These are phyloP conservation scores for Talaromyces pinophilus DNA, from an alignment of 2,329 filamentous ascomycete genomes.

Conservation along the genomic window DNA sequence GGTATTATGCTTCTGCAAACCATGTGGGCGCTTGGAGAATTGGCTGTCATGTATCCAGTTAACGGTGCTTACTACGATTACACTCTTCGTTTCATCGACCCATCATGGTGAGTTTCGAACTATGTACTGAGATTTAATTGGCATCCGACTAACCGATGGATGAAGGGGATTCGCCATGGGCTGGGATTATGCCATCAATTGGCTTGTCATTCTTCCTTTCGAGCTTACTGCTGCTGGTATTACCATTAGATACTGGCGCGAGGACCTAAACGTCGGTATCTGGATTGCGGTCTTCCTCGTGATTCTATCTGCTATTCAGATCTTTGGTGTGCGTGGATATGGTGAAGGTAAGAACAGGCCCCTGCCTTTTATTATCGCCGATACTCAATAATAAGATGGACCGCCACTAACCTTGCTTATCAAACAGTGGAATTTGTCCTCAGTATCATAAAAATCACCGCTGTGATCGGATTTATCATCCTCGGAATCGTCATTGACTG, in stretches of 20 bases:
- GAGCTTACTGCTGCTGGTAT: slow-evolving; percentile 66
- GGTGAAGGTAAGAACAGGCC: slow-evolving; percentile 28
- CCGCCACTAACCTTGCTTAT: background rate
- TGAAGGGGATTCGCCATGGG: slow-evolving; percentile 50
- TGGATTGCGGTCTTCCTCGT: slow-evolving; percentile 61
- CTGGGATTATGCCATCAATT: slow-evolving; percentile 72
- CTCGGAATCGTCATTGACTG: slow-evolving; percentile 68
- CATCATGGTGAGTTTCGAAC: slow-evolving; percentile 48
- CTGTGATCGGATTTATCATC: slow-evolving; percentile 67
- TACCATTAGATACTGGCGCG: slow-evolving; percentile 57
- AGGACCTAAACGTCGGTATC: slow-evolving; percentile 54
- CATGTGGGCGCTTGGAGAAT: slow-evolving; percentile 61
- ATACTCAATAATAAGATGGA: background rate
- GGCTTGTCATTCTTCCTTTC: slow-evolving; percentile 77
- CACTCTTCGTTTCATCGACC: slow-evolving; percentile 62
- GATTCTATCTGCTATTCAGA: slow-evolving; percentile 53
- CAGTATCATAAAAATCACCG: slow-evolving; percentile 59
- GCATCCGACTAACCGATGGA: background rate
- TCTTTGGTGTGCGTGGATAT: slow-evolving; percentile 59
- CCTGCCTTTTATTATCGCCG: background rate
- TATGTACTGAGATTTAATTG: background rate
- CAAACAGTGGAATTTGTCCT: slow-evolving; percentile 59
- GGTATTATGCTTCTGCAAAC: slow-evolving; percentile 61
- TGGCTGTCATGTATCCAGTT: slow-evolving; percentile 63
- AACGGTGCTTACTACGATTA: slow-evolving; percentile 66